Percentiles rank a stretch among this genome's conserved stretches.
These are phyloP conservation scores for Drosera capensis DNA, from an alignment of 148 eudicot genomes.

Conservation along the genomic window DNA sequence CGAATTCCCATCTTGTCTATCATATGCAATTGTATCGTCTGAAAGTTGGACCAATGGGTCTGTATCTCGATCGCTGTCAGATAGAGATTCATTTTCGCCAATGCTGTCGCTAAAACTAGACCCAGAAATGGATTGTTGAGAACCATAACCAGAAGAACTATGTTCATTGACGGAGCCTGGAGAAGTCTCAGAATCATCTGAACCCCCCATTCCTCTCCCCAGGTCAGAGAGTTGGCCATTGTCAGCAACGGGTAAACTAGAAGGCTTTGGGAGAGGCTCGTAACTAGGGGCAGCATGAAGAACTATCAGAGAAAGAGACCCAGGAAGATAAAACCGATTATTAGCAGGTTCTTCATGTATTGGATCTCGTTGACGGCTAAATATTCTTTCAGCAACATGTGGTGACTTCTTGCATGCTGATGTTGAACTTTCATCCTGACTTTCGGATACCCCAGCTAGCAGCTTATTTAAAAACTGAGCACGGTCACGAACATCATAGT, in stretches of 20 bases:
- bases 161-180: slow-evolving; percentile 62
- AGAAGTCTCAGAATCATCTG: slow-evolving; percentile 35
- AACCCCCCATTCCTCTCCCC: slow-evolving; percentile 13
- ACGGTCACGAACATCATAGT: slow-evolving; percentile 89
- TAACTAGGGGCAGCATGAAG: slow-evolving; percentile 98
- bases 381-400: slow-evolving; percentile 30
- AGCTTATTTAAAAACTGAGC: slow-evolving; percentile 58
- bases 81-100: slow-evolving; percentile 27
- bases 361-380: slow-evolving; percentile 26
- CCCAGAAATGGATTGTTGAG: slow-evolving; percentile 42
- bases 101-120: slow-evolving; percentile 24
- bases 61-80: slow-evolving; percentile 21
- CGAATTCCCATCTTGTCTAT: slow-evolving; percentile 15
- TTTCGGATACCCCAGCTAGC: slow-evolving; percentile 21
- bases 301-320: slow-evolving; percentile 97
- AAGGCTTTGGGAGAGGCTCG: slow-evolving; percentile 90
- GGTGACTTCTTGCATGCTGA: slow-evolving; percentile 22
- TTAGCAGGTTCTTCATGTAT: slow-evolving; percentile 26
- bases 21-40: slow-evolving; percentile 28
- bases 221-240: slow-evolving; percentile 11
- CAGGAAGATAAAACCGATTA: slow-evolving; percentile 85
- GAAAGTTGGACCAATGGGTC: slow-evolving; percentile 58
- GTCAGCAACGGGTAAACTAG: slow-evolving; percentile 36
- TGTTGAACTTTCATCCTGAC: slow-evolving; percentile 15
- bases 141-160: slow-evolving; percentile 42